phyloP scores from a whole-genome alignment of 352 stramenopile species.

The Phytopythium boreale region DNA sequence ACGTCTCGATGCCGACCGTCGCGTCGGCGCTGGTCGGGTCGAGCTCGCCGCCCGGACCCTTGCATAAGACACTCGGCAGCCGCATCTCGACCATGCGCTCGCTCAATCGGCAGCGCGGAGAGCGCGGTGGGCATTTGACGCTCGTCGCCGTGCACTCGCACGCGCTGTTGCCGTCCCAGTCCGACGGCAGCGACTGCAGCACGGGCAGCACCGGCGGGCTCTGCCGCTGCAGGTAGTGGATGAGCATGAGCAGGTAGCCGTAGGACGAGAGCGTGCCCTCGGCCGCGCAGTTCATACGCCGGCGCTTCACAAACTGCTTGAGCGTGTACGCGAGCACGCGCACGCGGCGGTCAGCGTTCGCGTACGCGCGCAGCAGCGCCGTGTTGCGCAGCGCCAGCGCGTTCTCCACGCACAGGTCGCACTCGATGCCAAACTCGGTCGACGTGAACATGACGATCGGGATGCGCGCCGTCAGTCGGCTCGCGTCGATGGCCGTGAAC shows the following conservation, averaged over 20 bases:
- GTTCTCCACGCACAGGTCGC: slow-evolving; percentile 94
- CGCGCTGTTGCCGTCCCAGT: slow-evolving; percentile 39
- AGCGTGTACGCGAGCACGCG: slow-evolving; percentile 76
- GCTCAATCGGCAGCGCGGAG: slow-evolving; percentile 32
- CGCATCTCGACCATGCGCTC: slow-evolving; percentile 31
- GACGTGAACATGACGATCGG: slow-evolving; percentile 98
- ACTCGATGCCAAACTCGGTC: slow-evolving; percentile 59
- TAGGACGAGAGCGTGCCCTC: slow-evolving; percentile 84
- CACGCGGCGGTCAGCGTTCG: slow-evolving; percentile 72
- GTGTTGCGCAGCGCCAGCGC: slow-evolving; percentile 97
- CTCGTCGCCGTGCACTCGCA: slow-evolving; percentile 25
- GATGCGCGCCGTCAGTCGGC: slow-evolving; percentile 93
- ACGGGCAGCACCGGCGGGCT: slow-evolving; percentile 70
- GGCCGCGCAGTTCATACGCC: slow-evolving; percentile 80
- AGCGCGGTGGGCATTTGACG: slow-evolving; percentile 19
- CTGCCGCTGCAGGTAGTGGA: slow-evolving; percentile 80
- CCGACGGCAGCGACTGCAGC: slow-evolving; percentile 54
- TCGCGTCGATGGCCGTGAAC: slow-evolving; percentile 70
- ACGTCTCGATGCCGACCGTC: slow-evolving; percentile 58
- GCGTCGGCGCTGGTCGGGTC: slow-evolving; percentile 21
- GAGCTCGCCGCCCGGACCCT: slow-evolving; percentile 43
- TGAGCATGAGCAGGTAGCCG: slow-evolving; percentile 82
- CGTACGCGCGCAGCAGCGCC: slow-evolving; percentile 91
- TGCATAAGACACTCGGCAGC: slow-evolving; percentile 51
- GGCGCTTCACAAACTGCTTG: slow-evolving; percentile 80